Evolutionary conservation across 1,139 yeast species (phyloP), one percentile per base, ranked within the genome.

Genomic region (Lodderomyces metapsilosis): DNA sequence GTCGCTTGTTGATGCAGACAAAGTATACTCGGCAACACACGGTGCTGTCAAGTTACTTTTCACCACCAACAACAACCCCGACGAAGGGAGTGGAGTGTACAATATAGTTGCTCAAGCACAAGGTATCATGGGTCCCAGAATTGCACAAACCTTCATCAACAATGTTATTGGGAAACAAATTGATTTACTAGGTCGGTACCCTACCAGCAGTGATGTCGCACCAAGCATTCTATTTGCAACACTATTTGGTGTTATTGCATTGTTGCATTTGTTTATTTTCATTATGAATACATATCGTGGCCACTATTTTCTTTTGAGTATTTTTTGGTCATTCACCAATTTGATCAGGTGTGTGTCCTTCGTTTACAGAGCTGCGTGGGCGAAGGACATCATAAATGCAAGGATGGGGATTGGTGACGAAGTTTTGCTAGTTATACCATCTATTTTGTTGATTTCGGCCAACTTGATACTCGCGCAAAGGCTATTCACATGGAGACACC

Each of bases 401-500:
- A 45, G 52, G 16, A 39, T 57, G 45, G 74, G 71, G 3, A 54
- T 68, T 38, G 57, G 65, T 11, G 53, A 55, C 41, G 72, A 66
- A 49, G 58, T 66, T 23, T 54, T 69, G 39, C 54, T 65, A 36
- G 59, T 69, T 37, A 44, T 67, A n/a, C 66, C 72, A 1, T 49
- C 68, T 6, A 53, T 67, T 24, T 43, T 66, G 4, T 44, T 69
- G 18, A 66, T 63, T 3, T 63, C 74, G 2, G 55, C 63, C 17
- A 68, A 69, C 46, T 65, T 70, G 51, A 60, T 67, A 23, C 56
- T 69, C 44, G 73, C 74, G 10, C 75, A 69, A 50, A 59, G 76
- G 48, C 56, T 70, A 33, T 70, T 70, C 50, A 68, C 74, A 2
- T 70, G 75, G 75, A 58, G 75, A 53, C 76, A 70, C 52, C 76